Evolutionary conservation across 495 filamentous ascomycete genomes (phyloP).

Genomic region (Aspergillus leporis): DNA sequence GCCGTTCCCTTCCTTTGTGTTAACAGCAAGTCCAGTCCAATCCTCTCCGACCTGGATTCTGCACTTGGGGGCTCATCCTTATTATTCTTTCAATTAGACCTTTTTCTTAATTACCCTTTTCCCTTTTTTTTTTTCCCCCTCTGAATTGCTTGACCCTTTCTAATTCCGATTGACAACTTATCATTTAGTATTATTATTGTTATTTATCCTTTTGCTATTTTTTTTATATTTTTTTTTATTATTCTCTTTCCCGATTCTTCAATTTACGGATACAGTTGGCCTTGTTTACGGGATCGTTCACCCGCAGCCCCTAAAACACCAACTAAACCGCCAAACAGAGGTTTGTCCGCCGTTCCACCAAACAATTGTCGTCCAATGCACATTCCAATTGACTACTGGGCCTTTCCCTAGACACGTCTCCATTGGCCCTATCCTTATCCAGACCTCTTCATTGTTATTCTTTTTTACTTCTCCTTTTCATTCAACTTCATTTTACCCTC

Average conservation of each 20-base stretch:
- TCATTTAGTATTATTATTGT: slow-evolving; percentile 15
- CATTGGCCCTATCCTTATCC: slow-evolving; percentile 17
- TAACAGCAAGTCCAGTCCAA: neutral
- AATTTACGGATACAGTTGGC: slow-evolving; percentile 33
- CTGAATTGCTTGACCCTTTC: slow-evolving; percentile 30
- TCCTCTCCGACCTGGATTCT: slow-evolving; percentile 8
- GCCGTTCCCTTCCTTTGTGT: neutral
- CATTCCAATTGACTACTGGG: slow-evolving; percentile 38
- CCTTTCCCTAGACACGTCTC: slow-evolving; percentile 31
- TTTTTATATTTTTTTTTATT: slow-evolving; percentile 10
- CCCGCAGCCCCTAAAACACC: slow-evolving; percentile 18
- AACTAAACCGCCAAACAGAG: slow-evolving; percentile 25
- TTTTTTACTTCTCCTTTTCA: slow-evolving; percentile 23
- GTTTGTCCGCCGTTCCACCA: slow-evolving; percentile 30
- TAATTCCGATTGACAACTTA: slow-evolving; percentile 28
- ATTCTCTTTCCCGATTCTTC: slow-evolving; percentile 33
- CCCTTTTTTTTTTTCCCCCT: slow-evolving; percentile 19
- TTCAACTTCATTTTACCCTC: slow-evolving; percentile 36
- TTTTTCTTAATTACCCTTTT: slow-evolving; percentile 18
- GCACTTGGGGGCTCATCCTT: slow-evolving; percentile 29
- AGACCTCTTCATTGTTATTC: slow-evolving; percentile 14
- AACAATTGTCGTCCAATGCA: slow-evolving; percentile 24
- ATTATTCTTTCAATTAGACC: slow-evolving; percentile 19
- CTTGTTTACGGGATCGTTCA: slow-evolving; percentile 34
- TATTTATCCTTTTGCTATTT: slow-evolving; percentile 8